phyloP scores from a whole-genome alignment of 306 rosid species.

The Ormosia emarginata region DNA sequence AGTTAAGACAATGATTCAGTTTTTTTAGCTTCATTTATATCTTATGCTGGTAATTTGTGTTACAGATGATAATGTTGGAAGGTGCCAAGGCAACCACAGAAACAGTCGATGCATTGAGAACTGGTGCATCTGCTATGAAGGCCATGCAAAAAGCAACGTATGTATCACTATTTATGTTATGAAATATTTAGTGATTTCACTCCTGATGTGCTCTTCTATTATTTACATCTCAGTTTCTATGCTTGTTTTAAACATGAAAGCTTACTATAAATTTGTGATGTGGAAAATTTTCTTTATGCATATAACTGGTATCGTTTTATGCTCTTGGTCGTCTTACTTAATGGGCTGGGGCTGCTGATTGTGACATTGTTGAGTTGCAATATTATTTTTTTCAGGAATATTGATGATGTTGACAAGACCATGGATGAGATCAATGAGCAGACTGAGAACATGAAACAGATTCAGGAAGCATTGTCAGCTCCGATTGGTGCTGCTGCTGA shows the following conservation, averaged over 20 bases:
- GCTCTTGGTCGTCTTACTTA: not conserved
- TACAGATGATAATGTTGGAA: slow-evolving; percentile 95
- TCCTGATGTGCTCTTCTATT: not conserved
- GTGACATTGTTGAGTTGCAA: slow-evolving; percentile 9
- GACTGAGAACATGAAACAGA: slow-evolving; percentile 97
- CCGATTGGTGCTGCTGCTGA: slow-evolving; percentile 88
- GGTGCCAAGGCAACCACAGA: slow-evolving; percentile 99
- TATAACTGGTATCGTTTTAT: not conserved
- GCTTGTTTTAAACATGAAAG: not conserved
- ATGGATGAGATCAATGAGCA: slow-evolving; percentile 99
- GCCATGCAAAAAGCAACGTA: slow-evolving; percentile 98
- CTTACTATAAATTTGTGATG: not conserved
- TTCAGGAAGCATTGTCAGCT: slow-evolving; percentile 89
- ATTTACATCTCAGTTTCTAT: not conserved
- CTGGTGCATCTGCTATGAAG: slow-evolving; percentile 98
- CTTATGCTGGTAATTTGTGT: slow-evolving; percentile 7
- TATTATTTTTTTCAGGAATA: slow-evolving; percentile 54
- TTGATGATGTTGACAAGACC: slow-evolving; percentile 96
- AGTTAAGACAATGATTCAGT: not conserved
- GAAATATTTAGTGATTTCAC: slow-evolving; percentile 1
- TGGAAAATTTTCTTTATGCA: not conserved
- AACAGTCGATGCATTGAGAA: slow-evolving; percentile 96
- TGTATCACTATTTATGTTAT: not conserved
- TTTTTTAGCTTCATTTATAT: not conserved
- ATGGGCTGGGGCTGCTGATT: not conserved